Conservation (phyloP, 23 red algal species). For the Agarophyton chilense region DNA sequence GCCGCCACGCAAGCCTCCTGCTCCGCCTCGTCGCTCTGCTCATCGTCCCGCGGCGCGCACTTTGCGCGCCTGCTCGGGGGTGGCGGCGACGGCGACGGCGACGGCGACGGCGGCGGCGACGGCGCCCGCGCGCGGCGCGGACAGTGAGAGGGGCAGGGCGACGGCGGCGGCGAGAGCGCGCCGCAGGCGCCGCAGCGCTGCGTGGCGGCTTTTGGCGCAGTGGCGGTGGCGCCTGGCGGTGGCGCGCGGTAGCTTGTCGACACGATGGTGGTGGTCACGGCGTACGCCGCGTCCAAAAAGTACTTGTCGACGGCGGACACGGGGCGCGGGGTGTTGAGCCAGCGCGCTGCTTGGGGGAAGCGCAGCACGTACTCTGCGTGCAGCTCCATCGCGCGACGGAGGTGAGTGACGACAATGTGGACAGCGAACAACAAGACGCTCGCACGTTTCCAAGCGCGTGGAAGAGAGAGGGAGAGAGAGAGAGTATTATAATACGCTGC, state of each 20-base stretch:
- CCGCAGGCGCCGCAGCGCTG: neutral
- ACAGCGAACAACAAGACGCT: too few relatives aligned
- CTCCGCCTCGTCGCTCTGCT: too few relatives aligned
- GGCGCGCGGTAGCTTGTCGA: constrained; percentile 27
- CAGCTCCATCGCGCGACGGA: constrained; percentile 21
- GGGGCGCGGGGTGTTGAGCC: constrained; percentile 55
- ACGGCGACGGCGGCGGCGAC: neutral
- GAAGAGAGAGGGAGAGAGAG: too few relatives aligned
- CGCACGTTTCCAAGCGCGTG: too few relatives aligned
- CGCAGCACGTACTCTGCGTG: constrained; percentile 58
- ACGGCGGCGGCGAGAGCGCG: neutral
- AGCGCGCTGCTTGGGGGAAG: constrained; percentile 23
- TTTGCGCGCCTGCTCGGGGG: neutral
- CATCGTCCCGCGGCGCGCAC: neutral
- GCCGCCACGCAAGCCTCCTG: neutral
- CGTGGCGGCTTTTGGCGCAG: neutral
- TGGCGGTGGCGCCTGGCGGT: neutral
- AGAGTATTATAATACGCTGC: too few relatives aligned
- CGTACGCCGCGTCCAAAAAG: constrained; percentile 45
- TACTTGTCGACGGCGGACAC: constrained; percentile 23
- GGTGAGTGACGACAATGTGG: neutral
- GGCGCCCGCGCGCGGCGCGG: neutral
- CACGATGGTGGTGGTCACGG: constrained; percentile 45
- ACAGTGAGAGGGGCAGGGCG: neutral
- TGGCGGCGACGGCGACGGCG: neutral